Evolutionary conservation across 202 grass and related monocot genomes (phyloP).

Genomic region (Schoenoplectus tabernaemontani): DNA sequence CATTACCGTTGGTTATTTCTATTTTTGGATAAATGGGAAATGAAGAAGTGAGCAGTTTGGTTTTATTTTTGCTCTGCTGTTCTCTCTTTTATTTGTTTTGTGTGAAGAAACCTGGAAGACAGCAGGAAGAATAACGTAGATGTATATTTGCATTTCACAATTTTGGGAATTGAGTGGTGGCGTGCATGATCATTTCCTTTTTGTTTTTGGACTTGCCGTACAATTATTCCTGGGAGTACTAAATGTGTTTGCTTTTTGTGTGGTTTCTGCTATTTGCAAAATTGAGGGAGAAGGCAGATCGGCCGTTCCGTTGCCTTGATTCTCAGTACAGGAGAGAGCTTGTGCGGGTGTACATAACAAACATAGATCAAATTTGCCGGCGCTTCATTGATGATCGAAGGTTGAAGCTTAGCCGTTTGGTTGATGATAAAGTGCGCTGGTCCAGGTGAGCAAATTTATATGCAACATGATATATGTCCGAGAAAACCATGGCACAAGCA

Average conservation of each 20-base stretch:
- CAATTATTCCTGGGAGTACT: background rate
- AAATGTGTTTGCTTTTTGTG: conserved; percentile 10
- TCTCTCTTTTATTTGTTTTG: background rate
- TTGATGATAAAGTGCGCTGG: conserved; percentile 81
- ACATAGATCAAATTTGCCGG: conserved; percentile 81
- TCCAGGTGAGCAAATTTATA: conserved; percentile 48
- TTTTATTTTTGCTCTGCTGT: background rate
- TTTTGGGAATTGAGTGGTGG: background rate
- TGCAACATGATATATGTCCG: background rate
- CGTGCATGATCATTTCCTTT: background rate
- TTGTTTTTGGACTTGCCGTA: background rate
- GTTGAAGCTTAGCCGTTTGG: conserved; percentile 56
- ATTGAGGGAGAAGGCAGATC: conserved; percentile 79
- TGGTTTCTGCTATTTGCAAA: conserved; percentile 46
- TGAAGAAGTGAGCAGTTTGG: background rate
- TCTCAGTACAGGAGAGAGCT: conserved; percentile 74
- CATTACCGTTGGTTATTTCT: background rate
- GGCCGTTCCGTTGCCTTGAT: conserved; percentile 75
- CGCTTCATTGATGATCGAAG: conserved; percentile 77
- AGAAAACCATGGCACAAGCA: background rate
- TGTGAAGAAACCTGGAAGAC: background rate
- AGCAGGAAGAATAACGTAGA: background rate
- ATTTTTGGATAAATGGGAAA: background rate
- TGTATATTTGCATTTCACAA: background rate
- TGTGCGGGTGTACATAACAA: conserved; percentile 68